Percentiles rank a stretch among this genome's conserved stretches.
Evolutionary conservation across 1,284 basidiomycete genomes (phyloP).

Genomic region (Agaricales sp.): DNA sequence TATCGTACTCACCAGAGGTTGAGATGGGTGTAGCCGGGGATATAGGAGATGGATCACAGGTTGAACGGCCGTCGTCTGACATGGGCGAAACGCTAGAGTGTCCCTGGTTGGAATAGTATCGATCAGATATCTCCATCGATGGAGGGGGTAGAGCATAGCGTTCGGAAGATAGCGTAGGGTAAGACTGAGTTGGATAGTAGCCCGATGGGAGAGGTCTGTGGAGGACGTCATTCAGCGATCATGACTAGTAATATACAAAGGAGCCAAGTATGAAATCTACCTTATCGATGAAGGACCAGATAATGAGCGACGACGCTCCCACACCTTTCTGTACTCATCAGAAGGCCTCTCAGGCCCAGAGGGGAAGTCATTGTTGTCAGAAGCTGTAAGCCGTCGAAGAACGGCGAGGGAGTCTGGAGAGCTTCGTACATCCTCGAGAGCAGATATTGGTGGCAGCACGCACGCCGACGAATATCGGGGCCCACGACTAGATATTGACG

Average conservation of each 20-base stretch:
- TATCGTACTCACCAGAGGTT: slow-evolving; percentile 6
- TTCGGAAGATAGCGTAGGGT: neutral
- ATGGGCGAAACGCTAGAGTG: neutral
- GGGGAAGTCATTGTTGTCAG: slow-evolving; percentile 17
- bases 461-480: slow-evolving; percentile 18
- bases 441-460: slow-evolving; percentile 57
- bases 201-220: neutral
- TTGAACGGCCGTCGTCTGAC: slow-evolving; percentile 19
- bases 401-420: slow-evolving; percentile 53
- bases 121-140: neutral
- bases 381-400: slow-evolving; percentile 36
- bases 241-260: neutral
- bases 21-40: slow-evolving; percentile 38
- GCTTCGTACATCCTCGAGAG: slow-evolving; percentile 44
- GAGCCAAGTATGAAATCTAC: neutral
- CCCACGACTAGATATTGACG: neutral
- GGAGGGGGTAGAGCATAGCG: neutral
- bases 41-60: slow-evolving; percentile 34
- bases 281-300: neutral
- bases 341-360: neutral
- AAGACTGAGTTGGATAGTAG: neutral
- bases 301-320: neutral
- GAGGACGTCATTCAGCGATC: neutral
- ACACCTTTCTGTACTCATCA: neutral
- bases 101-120: neutral